A percentile compares a stretch with the other conserved stretches of the same genome.
phyloP scores from a whole-genome alignment of 306 rosid species.

The Pterocarpus macrocarpus region DNA sequence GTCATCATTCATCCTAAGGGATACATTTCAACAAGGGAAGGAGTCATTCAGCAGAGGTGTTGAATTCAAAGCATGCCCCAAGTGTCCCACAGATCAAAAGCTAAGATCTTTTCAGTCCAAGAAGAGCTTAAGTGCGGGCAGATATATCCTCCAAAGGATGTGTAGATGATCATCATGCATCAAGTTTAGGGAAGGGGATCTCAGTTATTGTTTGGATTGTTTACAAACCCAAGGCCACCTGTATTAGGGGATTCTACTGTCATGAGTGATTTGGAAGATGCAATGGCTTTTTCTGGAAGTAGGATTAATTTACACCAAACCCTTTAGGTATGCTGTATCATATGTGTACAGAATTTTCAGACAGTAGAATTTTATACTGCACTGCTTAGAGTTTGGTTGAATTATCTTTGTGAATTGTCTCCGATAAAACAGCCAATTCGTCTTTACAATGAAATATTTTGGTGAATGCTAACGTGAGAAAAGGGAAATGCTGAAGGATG shows the following conservation, averaged over 20 bases:
- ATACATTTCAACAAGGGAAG: conserved; percentile 42
- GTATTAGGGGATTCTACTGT: conserved; percentile 46
- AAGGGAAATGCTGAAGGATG: neutral
- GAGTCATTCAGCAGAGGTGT: conserved; percentile 6
- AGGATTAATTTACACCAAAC: conserved; percentile 43
- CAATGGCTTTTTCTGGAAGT: conserved; percentile 46
- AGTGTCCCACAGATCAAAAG: conserved; percentile 11
- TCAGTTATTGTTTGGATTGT: conserved; percentile 38
- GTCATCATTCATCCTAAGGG: conserved; percentile 40
- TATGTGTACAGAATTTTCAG: conserved; percentile 47
- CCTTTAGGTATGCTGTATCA: conserved; percentile 50
- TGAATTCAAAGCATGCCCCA: conserved; percentile 29
- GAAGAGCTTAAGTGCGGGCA: neutral
- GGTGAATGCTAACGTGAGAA: neutral
- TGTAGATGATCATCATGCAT: conserved; percentile 39
- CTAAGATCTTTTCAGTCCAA: conserved; percentile 25
- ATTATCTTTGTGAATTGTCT: conserved; percentile 36
- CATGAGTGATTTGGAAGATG: conserved; percentile 54
- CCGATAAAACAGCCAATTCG: neutral
- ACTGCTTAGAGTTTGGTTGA: conserved; percentile 46
- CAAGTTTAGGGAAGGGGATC: conserved; percentile 54
- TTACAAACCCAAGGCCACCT: conserved; percentile 32
- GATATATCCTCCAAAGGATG: neutral
- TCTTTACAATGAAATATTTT: neutral
- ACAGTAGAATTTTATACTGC: conserved; percentile 51